Evolutionary conservation across 2,329 filamentous ascomycete genomes (phyloP).

Genomic region (Seiridium unicorne): DNA sequence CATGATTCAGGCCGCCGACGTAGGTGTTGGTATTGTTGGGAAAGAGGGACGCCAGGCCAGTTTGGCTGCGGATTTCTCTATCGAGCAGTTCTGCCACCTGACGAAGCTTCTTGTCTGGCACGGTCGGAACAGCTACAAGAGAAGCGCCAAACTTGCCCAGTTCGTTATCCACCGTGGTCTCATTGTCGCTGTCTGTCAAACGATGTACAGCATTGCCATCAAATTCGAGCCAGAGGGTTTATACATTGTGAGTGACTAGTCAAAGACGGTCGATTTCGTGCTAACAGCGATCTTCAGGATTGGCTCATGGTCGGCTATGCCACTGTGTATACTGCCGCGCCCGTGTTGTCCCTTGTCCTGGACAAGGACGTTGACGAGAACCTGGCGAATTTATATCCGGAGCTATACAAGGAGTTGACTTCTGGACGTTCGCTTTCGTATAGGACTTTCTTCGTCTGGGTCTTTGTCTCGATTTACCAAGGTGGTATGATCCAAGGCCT

Average conservation of each 20-base stretch:
- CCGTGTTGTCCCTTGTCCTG: slow-evolving; percentile 89
- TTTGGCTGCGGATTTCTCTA: slow-evolving; percentile 93
- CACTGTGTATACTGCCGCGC: slow-evolving; percentile 90
- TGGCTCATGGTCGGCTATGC: slow-evolving; percentile 97
- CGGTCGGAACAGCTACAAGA: slow-evolving; percentile 94
- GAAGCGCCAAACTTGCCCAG: slow-evolving; percentile 90
- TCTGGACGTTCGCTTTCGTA: slow-evolving; percentile 84
- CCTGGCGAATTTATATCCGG: slow-evolving; percentile 90
- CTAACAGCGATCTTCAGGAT: slow-evolving; percentile 47
- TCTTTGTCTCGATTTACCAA: slow-evolving; percentile 91
- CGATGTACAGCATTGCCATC: slow-evolving; percentile 92
- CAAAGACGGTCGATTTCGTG: too few species aligned
- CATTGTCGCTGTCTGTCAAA: slow-evolving; percentile 94
- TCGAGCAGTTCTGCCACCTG: slow-evolving; percentile 91
- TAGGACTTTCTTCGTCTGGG: slow-evolving; percentile 95
- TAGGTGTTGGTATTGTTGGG: slow-evolving; percentile 95
- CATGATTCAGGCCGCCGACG: slow-evolving; percentile 98
- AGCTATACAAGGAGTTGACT: slow-evolving; percentile 97
- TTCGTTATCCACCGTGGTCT: slow-evolving; percentile 97
- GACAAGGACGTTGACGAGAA: slow-evolving; percentile 95
- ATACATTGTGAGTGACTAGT: slow-evolving; percentile 60
- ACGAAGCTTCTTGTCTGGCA: slow-evolving; percentile 99
- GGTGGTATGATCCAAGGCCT: slow-evolving; percentile 95
- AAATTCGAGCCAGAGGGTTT: slow-evolving; percentile 91
- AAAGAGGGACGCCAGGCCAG: slow-evolving; percentile 96